Evolutionary conservation across 179 eudicot species (phyloP).

Genomic region (Kewa caespitosa): DNA sequence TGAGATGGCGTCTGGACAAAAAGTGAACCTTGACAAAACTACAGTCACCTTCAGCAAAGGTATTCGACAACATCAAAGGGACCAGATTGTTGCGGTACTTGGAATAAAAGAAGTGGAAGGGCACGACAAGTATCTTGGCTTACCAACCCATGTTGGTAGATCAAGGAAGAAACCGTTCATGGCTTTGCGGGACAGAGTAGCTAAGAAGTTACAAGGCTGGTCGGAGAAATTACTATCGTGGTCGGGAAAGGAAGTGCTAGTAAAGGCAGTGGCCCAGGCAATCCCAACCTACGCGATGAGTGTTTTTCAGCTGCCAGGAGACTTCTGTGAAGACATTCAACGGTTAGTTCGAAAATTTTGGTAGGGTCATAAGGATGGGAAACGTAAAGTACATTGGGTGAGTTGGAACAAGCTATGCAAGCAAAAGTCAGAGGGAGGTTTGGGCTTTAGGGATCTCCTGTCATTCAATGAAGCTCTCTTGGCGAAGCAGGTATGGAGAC

Average conservation of each 20-base stretch:
- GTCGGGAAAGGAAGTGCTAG: neutral
- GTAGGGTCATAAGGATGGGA: neutral
- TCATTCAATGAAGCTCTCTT: neutral
- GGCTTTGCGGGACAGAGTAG: neutral
- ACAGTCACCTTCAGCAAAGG: too few species aligned
- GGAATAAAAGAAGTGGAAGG: too few species aligned
- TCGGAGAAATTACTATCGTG: neutral
- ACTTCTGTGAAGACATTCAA: neutral
- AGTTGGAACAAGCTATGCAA: too few species aligned
- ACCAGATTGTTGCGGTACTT: too few species aligned
- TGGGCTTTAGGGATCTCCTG: neutral
- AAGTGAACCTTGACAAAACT: too few species aligned
- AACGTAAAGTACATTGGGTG: neutral
- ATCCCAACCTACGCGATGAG: neutral
- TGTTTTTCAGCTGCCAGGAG: neutral
- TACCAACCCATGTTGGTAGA: neutral
- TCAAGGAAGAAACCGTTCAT: neutral
- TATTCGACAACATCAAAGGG: too few species aligned
- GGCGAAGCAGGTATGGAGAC: neutral
- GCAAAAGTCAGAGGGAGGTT: neutral
- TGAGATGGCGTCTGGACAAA: too few species aligned
- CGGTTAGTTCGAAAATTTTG: neutral
- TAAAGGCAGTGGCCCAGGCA: neutral
- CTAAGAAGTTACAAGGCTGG: neutral
- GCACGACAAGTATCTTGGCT: neutral